Percentiles rank a stretch among this genome's conserved stretches.
phyloP scores from a whole-genome alignment of 2,329 filamentous ascomycete genomes.

The Pseudodiploospora longispora region DNA sequence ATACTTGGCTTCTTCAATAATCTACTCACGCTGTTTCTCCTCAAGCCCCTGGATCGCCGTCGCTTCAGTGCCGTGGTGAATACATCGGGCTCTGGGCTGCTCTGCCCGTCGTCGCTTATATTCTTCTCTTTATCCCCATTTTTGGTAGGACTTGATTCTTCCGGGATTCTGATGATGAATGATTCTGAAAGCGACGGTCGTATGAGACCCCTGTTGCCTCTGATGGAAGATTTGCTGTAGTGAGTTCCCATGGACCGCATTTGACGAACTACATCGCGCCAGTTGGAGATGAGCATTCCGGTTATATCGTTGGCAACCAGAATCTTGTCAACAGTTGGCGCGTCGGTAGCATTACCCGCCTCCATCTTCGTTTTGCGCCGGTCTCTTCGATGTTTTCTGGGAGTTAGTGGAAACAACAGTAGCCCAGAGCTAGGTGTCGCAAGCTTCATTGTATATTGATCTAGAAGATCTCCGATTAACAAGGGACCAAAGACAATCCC shows the following conservation, averaged over 20 bases:
- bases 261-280: conserved; percentile 55
- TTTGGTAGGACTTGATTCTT: conserved; percentile 6
- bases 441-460: conserved; percentile 41
- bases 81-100: conserved; percentile 30
- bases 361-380: conserved; percentile 13
- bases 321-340: conserved; percentile 44
- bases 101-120: conserved; percentile 13
- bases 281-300: conserved; percentile 59
- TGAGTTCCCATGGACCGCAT: conserved; percentile 40
- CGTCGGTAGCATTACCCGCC: conserved; percentile 6
- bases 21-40: neutral
- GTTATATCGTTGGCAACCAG: conserved; percentile 50
- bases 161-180: conserved; percentile 20
- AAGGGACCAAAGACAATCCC: conserved; percentile 60
- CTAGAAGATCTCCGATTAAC: conserved; percentile 49
- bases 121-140: conserved; percentile 5
- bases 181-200: conserved; percentile 35
- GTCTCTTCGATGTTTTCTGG: conserved; percentile 30
- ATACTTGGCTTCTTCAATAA: conserved; percentile 10
- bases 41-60: conserved; percentile 13
- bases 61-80: conserved; percentile 19
- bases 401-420: conserved; percentile 33
- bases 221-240: conserved; percentile 13
- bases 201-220: conserved; percentile 14
- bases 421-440: conserved; percentile 33